phyloP scores from a whole-genome alignment of 2,329 filamentous ascomycete species.

The Penicillium crustosum region DNA sequence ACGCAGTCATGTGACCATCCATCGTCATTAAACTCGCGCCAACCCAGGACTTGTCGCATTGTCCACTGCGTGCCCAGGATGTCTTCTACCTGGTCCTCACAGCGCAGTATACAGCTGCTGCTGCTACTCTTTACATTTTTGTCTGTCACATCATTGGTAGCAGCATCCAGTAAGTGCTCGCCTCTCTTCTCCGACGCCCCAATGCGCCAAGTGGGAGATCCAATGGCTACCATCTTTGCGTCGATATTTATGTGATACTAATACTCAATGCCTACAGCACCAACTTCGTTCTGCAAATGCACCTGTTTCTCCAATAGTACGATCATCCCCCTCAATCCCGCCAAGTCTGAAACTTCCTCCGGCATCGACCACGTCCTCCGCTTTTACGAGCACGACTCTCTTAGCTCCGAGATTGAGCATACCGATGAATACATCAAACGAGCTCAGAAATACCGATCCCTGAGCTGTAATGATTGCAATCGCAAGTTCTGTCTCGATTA shows the following conservation, averaged over 20 bases:
- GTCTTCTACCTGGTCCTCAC: conserved; percentile 22
- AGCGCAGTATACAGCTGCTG: conserved; percentile 19
- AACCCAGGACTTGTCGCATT: background rate
- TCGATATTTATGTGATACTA: background rate
- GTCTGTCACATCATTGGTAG: conserved; percentile 29
- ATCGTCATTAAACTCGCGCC: conserved; percentile 11
- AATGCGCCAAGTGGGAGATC: background rate
- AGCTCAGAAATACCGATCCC: conserved; percentile 39
- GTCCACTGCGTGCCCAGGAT: conserved; percentile 15
- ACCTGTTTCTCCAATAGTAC: conserved; percentile 67
- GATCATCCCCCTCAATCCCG: conserved; percentile 62
- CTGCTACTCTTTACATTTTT: conserved; percentile 30
- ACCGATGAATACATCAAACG: conserved; percentile 19
- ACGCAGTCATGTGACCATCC: conserved; percentile 13
- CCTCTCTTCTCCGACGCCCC: background rate
- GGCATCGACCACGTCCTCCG: conserved; percentile 23
- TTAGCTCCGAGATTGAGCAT: conserved; percentile 16
- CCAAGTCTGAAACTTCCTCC: conserved; percentile 25
- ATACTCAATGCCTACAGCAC: conserved; percentile 27
- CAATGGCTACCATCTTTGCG: background rate
- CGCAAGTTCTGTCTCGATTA: conserved; percentile 66
- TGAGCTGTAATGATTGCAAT: conserved; percentile 66
- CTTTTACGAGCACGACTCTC: conserved; percentile 20
- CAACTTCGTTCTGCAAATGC: conserved; percentile 70
- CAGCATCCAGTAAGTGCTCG: conserved; percentile 38